Base-by-base conservation (phyloP, 2,329 filamentous ascomycete species). In the Aureobasidium pullulans region DNA sequence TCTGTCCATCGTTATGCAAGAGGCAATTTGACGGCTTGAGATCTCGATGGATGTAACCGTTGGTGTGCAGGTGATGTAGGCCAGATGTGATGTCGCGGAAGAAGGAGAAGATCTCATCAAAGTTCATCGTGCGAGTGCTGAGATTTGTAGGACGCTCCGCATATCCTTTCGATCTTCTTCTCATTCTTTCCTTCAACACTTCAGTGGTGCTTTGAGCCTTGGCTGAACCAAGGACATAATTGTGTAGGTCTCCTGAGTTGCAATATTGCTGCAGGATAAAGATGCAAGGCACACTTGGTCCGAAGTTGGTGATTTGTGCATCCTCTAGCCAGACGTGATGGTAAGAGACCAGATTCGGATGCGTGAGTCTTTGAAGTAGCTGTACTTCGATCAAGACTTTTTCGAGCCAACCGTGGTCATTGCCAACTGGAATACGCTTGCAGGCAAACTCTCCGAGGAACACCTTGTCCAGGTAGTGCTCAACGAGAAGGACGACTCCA, bases 221-320 rank as follows among this genome's bases (percentile, higher is more conserved):
- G 0, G 77, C 75, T 6, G 85, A 82, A 6, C 87, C 86, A n/a
- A 92, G 78, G 15, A 99, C 84, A 70, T 96, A 95, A 63, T 88
- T 85, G 61, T 96, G 87, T 16, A 99, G 79, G 69, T 99, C 94
- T 15, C 94, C 94, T 1, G 86, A 82, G 70, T 99, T 97, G 76
- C 95, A 99, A 68, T 96, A 99, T 69, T 99, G 92, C 70, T 99
- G 94, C 7, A 99, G 80, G 60, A 99, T 99, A 71, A 96, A 99
- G 4, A 93, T 91, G 68, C 93, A 97, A 10, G 91, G 91, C 1
- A 99, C 91, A 58, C 85, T 90, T 0, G 95, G 94, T 0, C 91
- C 89, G 71, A 99, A 99, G 6, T 66, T 86, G 63, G 83, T 93
- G 56, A 96, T 83, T 65, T 88, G 84, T 57, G 88, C 86, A 71